Evolutionary conservation across 2,329 filamentous ascomycete species (phyloP).

Genomic region (Exserohilum turcica): DNA sequence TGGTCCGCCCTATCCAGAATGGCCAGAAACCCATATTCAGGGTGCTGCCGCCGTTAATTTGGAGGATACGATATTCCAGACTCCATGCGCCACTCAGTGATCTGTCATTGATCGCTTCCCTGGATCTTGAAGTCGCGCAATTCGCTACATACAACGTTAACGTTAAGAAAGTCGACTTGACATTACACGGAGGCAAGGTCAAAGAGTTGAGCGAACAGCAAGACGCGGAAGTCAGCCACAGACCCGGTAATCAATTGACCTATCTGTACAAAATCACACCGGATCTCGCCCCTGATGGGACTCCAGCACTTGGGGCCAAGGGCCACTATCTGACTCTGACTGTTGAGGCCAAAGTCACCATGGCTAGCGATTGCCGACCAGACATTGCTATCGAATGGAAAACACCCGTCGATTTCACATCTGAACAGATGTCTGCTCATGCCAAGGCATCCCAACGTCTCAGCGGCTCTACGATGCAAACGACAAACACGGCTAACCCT

Average conservation of each 20-base stretch:
- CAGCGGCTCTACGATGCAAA: constrained; percentile 32
- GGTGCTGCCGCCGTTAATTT: constrained; percentile 72
- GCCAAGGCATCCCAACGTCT: constrained; percentile 39
- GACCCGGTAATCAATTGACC: constrained; percentile 75
- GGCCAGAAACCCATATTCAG: constrained; percentile 66
- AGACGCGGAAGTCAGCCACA: constrained; percentile 64
- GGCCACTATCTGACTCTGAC: constrained; percentile 59
- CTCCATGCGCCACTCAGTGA: constrained; percentile 61
- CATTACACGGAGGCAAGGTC: constrained; percentile 63
- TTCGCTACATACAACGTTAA: constrained; percentile 70
- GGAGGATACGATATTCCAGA: constrained; percentile 72
- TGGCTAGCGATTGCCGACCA: constrained; percentile 64
- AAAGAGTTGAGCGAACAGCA: constrained; percentile 55
- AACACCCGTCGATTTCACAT: constrained; percentile 70
- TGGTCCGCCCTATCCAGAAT: constrained; percentile 67
- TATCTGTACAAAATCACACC: constrained; percentile 70
- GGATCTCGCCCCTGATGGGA: constrained; percentile 51
- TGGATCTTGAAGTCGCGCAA: constrained; percentile 75
- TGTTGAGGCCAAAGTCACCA: constrained; percentile 64
- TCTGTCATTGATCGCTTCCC: constrained; percentile 66
- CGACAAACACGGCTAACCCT: constrained; percentile 29
- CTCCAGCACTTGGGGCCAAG: constrained; percentile 51
- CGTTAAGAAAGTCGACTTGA: constrained; percentile 64
- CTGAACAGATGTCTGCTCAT: constrained; percentile 49
- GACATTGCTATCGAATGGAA: constrained; percentile 70